Percentiles rank a stretch among this genome's conserved stretches.
Conservation (phyloP, 805 yeast genomes). For the Tetrapisispora arboricola region DNA sequence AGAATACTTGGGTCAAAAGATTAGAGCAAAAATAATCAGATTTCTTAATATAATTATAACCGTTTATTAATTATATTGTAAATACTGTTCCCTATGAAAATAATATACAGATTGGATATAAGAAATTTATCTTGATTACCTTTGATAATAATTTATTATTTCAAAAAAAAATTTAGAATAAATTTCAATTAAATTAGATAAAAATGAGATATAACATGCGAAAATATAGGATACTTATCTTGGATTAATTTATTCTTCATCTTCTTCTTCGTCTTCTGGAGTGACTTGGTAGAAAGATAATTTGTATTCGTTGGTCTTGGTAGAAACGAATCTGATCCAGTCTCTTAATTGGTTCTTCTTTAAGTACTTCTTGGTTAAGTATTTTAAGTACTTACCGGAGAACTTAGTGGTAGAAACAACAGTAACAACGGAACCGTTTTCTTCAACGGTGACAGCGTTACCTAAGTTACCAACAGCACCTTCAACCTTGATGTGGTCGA, state of each 20-base stretch:
- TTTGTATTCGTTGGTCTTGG: slow-evolving; percentile 90
- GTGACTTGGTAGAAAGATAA: slow-evolving; percentile 98
- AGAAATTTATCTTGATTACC: neutral
- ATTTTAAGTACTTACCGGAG: slow-evolving; percentile 99
- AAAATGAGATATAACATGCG: neutral
- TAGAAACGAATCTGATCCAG: slow-evolving; percentile 98
- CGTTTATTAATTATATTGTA: neutral
- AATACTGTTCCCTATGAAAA: neutral
- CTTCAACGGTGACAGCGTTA: slow-evolving; percentile 82
- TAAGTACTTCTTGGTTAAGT: slow-evolving; percentile 98
- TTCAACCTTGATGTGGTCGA: slow-evolving; percentile 98
- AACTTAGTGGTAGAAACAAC: slow-evolving; percentile 84
- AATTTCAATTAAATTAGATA: slow-evolving; percentile 1
- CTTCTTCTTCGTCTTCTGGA: slow-evolving; percentile 90
- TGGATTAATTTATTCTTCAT: slow-evolving; percentile 26
- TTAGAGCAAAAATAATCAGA: neutral
- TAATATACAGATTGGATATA: slow-evolving; percentile 1
- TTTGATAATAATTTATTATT: too few species aligned
- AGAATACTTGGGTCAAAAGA: neutral
- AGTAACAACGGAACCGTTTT: slow-evolving; percentile 82
- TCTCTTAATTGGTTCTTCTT: slow-evolving; percentile 99
- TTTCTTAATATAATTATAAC: neutral
- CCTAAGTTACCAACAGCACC: slow-evolving; percentile 95
- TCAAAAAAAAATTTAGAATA: neutral
- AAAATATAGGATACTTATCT: slow-evolving; percentile 1